Base-by-base conservation (phyloP, 2,329 filamentous ascomycete genomes). In the Neonectria ditissima region DNA sequence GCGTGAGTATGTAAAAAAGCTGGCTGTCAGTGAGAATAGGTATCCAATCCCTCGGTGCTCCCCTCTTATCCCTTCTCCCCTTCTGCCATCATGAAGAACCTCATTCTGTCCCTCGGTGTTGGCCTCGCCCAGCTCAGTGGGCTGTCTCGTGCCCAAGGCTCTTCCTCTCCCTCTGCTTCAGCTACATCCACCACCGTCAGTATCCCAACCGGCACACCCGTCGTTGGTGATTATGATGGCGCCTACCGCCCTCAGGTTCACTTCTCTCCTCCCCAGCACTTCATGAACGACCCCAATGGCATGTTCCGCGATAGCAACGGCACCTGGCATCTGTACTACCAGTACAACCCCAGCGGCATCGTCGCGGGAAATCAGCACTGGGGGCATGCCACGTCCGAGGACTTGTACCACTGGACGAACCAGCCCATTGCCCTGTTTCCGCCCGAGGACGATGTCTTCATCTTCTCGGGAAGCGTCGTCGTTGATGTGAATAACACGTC, bases 281-380 rank as follows among this genome's bases (percentile, higher is more conserved):
- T 84, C 66, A 84, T 86, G 81, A 89, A 89, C 65, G 89, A 91
- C 68, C 88, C 88, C 1, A 91, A 91, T 76, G 89, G 89, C 69
- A 82, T 89, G 78, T 88, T 89, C 64, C 73, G 83, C 6, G 87
- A 89, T 65, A 80, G 76, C 2, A 80, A 87, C 58, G 87, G 86
- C 5, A 79, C 81, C 0, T 91, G 86, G 75, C 89, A 91, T 72
- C 68, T 90, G 2, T 91, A 91, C 76, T 91, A 91, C 69, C 89
- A 91, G 72, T 88, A 83, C 79, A 77, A 77, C 28, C 76, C 76
- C 2, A 73, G 67, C 0, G 82, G 72, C 2, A 75, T 78, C 8
- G 80, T 84, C 1, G 84, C 75, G 79, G 87, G 87, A 1, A 87
- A 89, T 63, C 84, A 90, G 70, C 87, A 90, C 69, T 91, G 89